Evolutionary conservation across 257 asterid species (phyloP).

Genomic region (Sherardia arvensis): DNA sequence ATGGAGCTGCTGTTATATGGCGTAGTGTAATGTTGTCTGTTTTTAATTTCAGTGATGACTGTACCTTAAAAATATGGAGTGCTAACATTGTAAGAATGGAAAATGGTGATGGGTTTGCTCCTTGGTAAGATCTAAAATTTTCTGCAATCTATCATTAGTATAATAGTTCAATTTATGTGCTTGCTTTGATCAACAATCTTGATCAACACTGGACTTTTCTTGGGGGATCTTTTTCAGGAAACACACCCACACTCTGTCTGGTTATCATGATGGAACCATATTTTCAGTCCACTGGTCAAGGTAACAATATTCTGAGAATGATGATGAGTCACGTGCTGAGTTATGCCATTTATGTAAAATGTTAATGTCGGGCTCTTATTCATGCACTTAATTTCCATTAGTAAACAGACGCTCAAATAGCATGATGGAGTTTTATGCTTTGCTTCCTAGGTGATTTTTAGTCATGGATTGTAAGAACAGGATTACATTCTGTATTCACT

Average conservation of each 20-base stretch:
- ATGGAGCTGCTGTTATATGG: background rate
- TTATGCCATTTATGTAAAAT: background rate
- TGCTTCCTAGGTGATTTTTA: background rate
- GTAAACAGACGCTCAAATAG: background rate
- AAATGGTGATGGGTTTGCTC: conserved; percentile 40
- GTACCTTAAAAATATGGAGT: conserved; percentile 79
- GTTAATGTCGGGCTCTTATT: background rate
- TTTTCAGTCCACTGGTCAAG: conserved; percentile 93
- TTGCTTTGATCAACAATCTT: conserved; percentile 3
- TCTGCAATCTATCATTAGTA: background rate
- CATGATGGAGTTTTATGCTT: background rate
- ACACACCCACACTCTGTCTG: conserved; percentile 71
- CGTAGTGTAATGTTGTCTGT: background rate
- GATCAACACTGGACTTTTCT: background rate
- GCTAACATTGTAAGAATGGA: conserved; percentile 33
- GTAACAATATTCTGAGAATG: conserved; percentile 23
- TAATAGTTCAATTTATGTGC: background rate
- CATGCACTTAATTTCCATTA: conserved; percentile 2
- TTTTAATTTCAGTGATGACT: conserved; percentile 67
- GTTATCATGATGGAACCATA: conserved; percentile 87
- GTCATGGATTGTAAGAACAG: background rate
- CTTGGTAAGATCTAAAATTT: conserved; percentile 54
- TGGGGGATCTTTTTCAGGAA: conserved; percentile 44
- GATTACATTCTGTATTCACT: background rate
- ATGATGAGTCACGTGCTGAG: conserved; percentile 8